A percentile compares a stretch with the other conserved stretches of the same genome.
These are phyloP conservation scores for Agaricus blazei DNA, from an alignment of 768 basidiomycete species.

Conservation along the genomic window DNA sequence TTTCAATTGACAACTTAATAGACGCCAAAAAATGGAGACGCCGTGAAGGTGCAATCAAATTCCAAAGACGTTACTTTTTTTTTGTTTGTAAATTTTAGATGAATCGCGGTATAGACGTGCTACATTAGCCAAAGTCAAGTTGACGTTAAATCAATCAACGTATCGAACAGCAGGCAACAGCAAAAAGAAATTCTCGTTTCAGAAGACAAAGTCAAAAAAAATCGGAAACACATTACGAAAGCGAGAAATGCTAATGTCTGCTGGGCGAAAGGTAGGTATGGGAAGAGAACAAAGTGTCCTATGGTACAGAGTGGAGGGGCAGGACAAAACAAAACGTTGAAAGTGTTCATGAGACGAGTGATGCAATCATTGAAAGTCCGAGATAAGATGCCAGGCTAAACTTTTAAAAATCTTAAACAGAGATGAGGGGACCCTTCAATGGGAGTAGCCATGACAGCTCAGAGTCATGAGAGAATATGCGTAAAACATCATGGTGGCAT, in stretches of 20 bases:
- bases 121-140: not conserved
- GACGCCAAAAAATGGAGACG: too few species aligned
- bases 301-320: not conserved
- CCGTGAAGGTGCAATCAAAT: not conserved
- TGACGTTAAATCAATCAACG: not conserved
- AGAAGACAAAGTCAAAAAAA: not conserved
- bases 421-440: not conserved
- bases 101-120: not conserved
- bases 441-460: not conserved
- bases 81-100: not conserved
- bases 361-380: slow-evolving; percentile 6
- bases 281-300: not conserved
- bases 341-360: not conserved
- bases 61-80: not conserved
- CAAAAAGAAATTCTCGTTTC: not conserved
- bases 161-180: not conserved
- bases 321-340: slow-evolving; percentile 2
- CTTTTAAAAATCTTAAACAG: not conserved
- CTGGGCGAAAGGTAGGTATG: not conserved
- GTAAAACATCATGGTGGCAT: not conserved
- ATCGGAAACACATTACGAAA: not conserved
- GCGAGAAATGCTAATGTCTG: not conserved
- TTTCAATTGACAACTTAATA: too few species aligned
- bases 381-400: slow-evolving; percentile 7
- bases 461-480: not conserved